A percentile compares a stretch with the other conserved stretches of the same genome.
Conservation (phyloP, 176 grass and related monocot species). For the Rhipidocladum racemiflorum region DNA sequence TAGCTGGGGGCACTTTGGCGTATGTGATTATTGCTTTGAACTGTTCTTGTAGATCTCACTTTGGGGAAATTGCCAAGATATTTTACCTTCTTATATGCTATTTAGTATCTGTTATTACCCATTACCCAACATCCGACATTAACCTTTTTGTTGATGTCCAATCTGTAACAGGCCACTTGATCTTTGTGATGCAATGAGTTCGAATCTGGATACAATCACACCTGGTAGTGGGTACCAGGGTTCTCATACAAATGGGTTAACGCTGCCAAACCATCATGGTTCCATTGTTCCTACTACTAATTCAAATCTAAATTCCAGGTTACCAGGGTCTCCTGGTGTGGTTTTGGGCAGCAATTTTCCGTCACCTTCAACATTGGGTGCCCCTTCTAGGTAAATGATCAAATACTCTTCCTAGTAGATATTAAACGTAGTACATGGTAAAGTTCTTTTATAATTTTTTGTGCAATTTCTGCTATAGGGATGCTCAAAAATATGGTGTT, state of each 20-base stretch:
- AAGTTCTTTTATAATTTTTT: conserved; percentile 19
- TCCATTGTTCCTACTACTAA: conserved; percentile 52
- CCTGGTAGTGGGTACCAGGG: conserved; percentile 49
- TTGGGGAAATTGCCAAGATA: conserved; percentile 9
- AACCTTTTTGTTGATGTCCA: conserved; percentile 25
- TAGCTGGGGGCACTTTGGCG: conserved; percentile 65
- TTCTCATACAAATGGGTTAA: conserved; percentile 50
- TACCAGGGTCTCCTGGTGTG: conserved; percentile 64
- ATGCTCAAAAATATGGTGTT: conserved; percentile 59
- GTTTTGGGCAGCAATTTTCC: conserved; percentile 50
- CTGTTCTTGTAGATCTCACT: background rate
- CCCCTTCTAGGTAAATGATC: conserved; percentile 57
- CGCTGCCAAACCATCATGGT: conserved; percentile 55
- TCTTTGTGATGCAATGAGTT: conserved; percentile 64
- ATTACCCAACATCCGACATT: background rate
- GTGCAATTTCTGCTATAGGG: conserved; percentile 48
- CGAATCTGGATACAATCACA: conserved; percentile 51
- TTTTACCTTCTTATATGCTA: conserved; percentile 16
- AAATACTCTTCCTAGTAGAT: conserved; percentile 1
- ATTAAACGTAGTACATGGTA: conserved; percentile 2
- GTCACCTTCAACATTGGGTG: conserved; percentile 51
- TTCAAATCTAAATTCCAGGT: conserved; percentile 54
- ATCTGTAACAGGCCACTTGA: conserved; percentile 83
- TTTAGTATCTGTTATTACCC: conserved; percentile 13
- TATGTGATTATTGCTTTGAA: conserved; percentile 37